Percentiles rank a stretch among this genome's conserved stretches.
These are phyloP conservation scores for Vigna mungo DNA, from an alignment of 306 rosid genomes.

Conservation along the genomic window DNA sequence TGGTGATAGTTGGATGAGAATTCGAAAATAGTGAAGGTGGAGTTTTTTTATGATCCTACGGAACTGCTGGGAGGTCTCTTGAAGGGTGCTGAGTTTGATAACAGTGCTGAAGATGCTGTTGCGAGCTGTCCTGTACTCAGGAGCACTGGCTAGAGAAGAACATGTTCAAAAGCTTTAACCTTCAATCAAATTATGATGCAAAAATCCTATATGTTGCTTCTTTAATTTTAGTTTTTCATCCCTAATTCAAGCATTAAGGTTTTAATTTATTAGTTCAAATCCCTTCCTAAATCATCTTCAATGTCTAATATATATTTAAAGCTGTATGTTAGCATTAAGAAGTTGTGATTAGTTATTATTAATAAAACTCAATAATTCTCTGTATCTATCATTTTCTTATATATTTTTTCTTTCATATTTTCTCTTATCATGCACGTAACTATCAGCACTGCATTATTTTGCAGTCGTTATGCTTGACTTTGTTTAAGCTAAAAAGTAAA, in stretches of 20 bases:
- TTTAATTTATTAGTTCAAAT: not conserved
- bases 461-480: no score
- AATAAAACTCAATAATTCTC: no score
- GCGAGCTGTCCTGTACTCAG: constrained; percentile 58
- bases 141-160: constrained; percentile 51
- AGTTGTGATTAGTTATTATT: no score
- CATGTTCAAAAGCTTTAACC: not conserved
- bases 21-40: constrained; percentile 64
- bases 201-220: not conserved
- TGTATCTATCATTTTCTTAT: no score
- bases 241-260: not conserved
- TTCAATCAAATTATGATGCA: not conserved
- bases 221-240: not conserved
- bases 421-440: no score
- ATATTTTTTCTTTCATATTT: no score
- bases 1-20: constrained; percentile 58
- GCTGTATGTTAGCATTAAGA: no score
- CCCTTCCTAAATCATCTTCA: not conserved
- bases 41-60: constrained; percentile 71
- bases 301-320: no score
- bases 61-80: constrained; percentile 71
- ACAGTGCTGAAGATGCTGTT: constrained; percentile 41
- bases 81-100: constrained; percentile 54
- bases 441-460: no score
- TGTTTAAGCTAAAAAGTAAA: no score